Evolutionary conservation across 2,329 filamentous ascomycete genomes (phyloP).

Genomic region (Aureobasidium sp.): DNA sequence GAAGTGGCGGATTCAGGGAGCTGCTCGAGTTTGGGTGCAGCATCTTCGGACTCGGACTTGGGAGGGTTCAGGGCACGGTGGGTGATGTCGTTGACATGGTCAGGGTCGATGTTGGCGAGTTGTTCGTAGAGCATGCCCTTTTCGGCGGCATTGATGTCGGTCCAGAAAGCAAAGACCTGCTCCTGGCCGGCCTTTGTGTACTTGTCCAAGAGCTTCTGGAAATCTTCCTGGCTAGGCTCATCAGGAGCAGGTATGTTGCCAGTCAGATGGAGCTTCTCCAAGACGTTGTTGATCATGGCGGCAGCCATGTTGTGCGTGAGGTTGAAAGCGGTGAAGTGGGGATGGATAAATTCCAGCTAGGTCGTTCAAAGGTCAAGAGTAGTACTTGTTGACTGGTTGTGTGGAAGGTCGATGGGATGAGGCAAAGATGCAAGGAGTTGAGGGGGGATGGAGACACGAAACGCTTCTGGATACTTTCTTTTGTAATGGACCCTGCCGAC

Average conservation of each 20-base stretch:
- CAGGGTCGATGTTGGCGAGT: constrained; percentile 71
- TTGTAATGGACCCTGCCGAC: neutral
- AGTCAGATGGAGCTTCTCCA: constrained; percentile 34
- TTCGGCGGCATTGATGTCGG: constrained; percentile 63
- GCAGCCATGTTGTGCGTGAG: constrained; percentile 27
- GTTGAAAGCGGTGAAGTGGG: neutral
- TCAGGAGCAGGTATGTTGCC: constrained; percentile 29
- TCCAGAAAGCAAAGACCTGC: constrained; percentile 82
- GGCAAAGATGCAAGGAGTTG: neutral
- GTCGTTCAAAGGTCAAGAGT: neutral
- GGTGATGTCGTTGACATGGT: constrained; percentile 79
- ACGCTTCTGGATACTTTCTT: neutral
- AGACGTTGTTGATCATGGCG: constrained; percentile 29
- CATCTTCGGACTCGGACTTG: constrained; percentile 46
- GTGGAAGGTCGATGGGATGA: neutral
- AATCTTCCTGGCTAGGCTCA: constrained; percentile 56
- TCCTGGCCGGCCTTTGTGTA: constrained; percentile 69
- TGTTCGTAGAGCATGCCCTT: constrained; percentile 75
- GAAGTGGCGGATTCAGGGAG: constrained; percentile 79
- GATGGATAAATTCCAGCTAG: neutral
- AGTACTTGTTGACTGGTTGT: neutral
- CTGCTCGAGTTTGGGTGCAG: constrained; percentile 62
- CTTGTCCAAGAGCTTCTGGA: constrained; percentile 60
- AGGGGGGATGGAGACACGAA: neutral
- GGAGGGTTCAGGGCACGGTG: constrained; percentile 73